Conservation (phyloP, 495 filamentous ascomycete genomes). For the Podospora pseudoanserina region DNA sequence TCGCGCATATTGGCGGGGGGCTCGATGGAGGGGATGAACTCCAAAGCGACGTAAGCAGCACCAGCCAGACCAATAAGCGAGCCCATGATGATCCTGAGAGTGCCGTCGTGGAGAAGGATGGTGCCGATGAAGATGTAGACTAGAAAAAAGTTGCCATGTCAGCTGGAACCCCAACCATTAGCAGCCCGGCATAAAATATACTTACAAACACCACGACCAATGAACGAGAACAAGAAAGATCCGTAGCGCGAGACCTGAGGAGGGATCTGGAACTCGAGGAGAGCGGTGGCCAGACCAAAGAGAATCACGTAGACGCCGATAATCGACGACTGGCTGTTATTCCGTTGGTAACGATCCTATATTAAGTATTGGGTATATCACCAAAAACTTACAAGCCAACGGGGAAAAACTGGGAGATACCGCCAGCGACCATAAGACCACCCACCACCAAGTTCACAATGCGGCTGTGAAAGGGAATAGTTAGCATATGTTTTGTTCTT, state of each 20-base stretch:
- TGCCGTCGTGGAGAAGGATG: conserved; percentile 64
- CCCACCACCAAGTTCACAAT: conserved; percentile 89
- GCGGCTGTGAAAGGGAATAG: conserved; percentile 55
- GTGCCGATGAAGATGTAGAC: conserved; percentile 96
- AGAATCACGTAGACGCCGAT: conserved; percentile 81
- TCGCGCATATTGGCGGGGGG: conserved; percentile 98
- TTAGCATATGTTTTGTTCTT: conserved; percentile 18
- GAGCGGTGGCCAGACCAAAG: conserved; percentile 71
- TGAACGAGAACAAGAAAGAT: conserved; percentile 94
- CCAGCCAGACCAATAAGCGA: conserved; percentile 72
- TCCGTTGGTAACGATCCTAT: neutral
- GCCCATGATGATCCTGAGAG: conserved; percentile 60
- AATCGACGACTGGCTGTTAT: conserved; percentile 60
- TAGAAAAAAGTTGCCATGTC: conserved; percentile 31
- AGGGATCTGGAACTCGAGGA: conserved; percentile 92
- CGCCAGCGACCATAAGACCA: conserved; percentile 83
- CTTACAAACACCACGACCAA: conserved; percentile 93
- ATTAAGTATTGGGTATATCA: neutral
- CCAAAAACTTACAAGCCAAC: conserved; percentile 47
- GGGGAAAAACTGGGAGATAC: conserved; percentile 82
- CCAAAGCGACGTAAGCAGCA: conserved; percentile 73
- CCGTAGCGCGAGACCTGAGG: conserved; percentile 90
- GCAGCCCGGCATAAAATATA: neutral
- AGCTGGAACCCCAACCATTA: neutral
- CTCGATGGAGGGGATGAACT: conserved; percentile 95